Evolutionary conservation across 2,329 filamentous ascomycete genomes (phyloP), one percentile per base, ranked within the genome.

Genomic region (Beauveria caledonica): DNA sequence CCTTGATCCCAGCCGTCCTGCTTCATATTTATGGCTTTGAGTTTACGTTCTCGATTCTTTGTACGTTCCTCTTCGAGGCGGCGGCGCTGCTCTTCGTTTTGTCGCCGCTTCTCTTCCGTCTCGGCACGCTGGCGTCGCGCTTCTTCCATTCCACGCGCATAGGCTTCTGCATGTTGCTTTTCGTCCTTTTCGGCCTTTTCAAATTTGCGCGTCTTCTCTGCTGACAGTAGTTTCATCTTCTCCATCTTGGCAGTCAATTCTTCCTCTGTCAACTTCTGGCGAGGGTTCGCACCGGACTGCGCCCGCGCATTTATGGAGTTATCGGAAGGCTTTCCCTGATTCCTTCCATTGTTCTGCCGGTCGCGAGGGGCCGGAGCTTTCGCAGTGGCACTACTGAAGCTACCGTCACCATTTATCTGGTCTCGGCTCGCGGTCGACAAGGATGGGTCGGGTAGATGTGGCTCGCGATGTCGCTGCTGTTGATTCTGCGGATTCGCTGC

Each of bases 221-320:
- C 81, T 0, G 78, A 76, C 0, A 83, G 69, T 9, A 86, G 76
- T 60, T 83, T 82, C 80, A 85, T 85, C 68, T 81, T 74, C 65
- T 81, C 80, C 79, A 86, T 83, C 68, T 84, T 85, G 62, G 74
- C 78, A 0, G 81, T 75, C 4, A 86, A 77, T 70, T 87, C 80
- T 1, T 74, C 72, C 0, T 86, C 82, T 0, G 83, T 85, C 29
- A 85, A 77, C 71, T 86, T 86, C 25, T 79, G 79, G 11, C 82
- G 80, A 25, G 83, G 82, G 71, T 84, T 85, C 13, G 77, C 79
- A 62, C 83, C 83, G 1, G 81, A 84, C 58, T 75, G 73, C 10
- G 81, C 68, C 10, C 83, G 81, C 9, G 73, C 67, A 49, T 76
- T 71, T 3, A 23, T 39, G 6, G 72, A 70, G 23, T 73, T 74